Conservation (phyloP, 352 stramenopile genomes). For the Globisporangium recalcitrans region DNA sequence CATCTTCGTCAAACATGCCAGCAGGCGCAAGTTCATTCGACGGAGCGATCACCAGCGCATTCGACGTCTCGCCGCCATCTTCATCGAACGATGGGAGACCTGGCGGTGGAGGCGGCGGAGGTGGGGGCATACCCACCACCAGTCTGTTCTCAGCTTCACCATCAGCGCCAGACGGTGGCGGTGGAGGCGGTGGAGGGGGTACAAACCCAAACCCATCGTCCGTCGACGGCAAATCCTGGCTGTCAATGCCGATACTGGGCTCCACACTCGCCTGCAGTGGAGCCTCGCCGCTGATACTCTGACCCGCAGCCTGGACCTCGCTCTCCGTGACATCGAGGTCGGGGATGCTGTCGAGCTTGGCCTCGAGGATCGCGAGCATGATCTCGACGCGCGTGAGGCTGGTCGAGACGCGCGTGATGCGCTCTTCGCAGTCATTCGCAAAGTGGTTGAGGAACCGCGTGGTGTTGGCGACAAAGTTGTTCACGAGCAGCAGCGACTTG, state of each 20-base stretch:
- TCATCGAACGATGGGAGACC: slow-evolving; percentile 25
- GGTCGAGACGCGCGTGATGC: slow-evolving; percentile 59
- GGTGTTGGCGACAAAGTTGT: slow-evolving; percentile 86
- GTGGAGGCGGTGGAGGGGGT: slow-evolving; percentile 45
- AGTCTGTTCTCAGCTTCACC: slow-evolving; percentile 11
- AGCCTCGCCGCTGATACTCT: slow-evolving; percentile 23
- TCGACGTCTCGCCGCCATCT: slow-evolving; percentile 21
- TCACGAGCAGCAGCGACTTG: slow-evolving; percentile 81
- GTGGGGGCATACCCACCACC: slow-evolving; percentile 27
- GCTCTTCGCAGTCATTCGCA: slow-evolving; percentile 76
- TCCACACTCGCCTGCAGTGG: neutral
- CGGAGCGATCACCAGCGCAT: slow-evolving; percentile 28
- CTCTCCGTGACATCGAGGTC: slow-evolving; percentile 67
- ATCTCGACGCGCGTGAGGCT: slow-evolving; percentile 83
- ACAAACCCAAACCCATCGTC: slow-evolving; percentile 25
- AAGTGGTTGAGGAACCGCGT: slow-evolving; percentile 87
- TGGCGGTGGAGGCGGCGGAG: slow-evolving; percentile 24
- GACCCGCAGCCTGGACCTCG: slow-evolving; percentile 38
- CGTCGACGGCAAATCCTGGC: slow-evolving; percentile 53
- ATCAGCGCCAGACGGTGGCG: slow-evolving; percentile 16
- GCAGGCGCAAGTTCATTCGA: slow-evolving; percentile 17
- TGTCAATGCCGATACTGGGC: slow-evolving; percentile 47
- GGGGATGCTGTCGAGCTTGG: slow-evolving; percentile 81
- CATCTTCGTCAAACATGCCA: slow-evolving; percentile 21
- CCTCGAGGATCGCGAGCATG: slow-evolving; percentile 76